phyloP scores from a whole-genome alignment of 306 rosid genomes.

The Dryas octopetala region DNA sequence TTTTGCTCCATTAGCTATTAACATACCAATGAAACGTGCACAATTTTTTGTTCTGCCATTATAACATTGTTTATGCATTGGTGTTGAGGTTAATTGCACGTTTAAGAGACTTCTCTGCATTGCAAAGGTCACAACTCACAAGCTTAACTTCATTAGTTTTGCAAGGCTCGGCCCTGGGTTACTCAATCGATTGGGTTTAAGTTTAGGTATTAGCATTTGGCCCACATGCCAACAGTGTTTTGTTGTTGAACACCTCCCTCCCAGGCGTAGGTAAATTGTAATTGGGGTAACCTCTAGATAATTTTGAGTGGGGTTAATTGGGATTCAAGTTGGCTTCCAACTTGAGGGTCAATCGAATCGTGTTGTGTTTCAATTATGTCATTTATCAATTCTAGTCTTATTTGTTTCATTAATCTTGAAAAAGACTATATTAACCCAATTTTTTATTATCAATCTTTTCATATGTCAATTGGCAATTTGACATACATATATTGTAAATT shows the following conservation, averaged over 20 bases:
- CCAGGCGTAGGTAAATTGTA: too few species aligned
- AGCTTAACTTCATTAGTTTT: not conserved
- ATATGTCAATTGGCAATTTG: too few species aligned
- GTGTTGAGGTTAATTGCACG: not conserved
- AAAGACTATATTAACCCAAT: too few species aligned
- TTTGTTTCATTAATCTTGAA: too few species aligned
- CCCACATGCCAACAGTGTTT: not conserved
- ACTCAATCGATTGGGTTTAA: conserved; percentile 1
- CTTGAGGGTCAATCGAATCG: not conserved
- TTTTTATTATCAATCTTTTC: too few species aligned
- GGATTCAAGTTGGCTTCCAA: not conserved
- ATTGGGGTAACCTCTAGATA: not conserved
- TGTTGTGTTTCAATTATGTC: not conserved
- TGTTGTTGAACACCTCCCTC: too few species aligned
- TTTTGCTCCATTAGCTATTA: not conserved
- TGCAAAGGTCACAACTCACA: not conserved
- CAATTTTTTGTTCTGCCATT: not conserved
- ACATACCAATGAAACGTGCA: not conserved
- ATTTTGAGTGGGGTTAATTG: not conserved
- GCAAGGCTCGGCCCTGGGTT: not conserved
- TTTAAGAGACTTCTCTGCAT: not conserved
- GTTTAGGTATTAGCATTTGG: not conserved
- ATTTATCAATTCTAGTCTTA: too few species aligned
- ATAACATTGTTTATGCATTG: not conserved
- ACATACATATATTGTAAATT: too few species aligned